Evolutionary conservation across 495 filamentous ascomycete species (phyloP), one percentile per base, ranked within the genome.

Genomic region (Beverwykella pulmonaria): DNA sequence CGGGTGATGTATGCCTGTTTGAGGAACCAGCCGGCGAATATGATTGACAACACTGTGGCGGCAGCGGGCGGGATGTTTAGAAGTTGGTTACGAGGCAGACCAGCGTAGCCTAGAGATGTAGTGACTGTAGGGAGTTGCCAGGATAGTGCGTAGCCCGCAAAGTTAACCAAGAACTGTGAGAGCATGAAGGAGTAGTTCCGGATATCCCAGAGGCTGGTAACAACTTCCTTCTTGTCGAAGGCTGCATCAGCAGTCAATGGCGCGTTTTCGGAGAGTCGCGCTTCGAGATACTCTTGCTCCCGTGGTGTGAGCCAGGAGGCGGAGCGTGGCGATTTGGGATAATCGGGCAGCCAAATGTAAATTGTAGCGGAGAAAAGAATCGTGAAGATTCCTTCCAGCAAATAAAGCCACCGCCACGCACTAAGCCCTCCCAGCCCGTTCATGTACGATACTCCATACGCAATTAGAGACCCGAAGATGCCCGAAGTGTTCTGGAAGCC

Each of bases 261-360:
- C 0, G 78, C 75, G 55, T 80, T 78, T 4, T 75, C 69, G 48
- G 77, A 73, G 2, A 80, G 71, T n/a, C 78, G 72, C 10, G 71
- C 73, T 63, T 80, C 74, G 39, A 80, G 72, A 50, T 76, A 80
- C 25, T 75, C 76, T 66, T 80, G 76, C 62, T 80, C 78, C 19
- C 73, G 72, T 47, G 71, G 66, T 1, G 77, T 79, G 65, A 80
- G 77, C 76, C 76, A 80, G 12, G 39, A 44, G 9, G 39, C 6
- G 2, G 39, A 44, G 17, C 39, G 39, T 12, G 6, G 6, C 8
- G 39, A 44, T 44, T 44, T 44, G 2, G 39, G 39, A 44, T 48
- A 59, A 36, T 59, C 56, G 1, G 56, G 56, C 3, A 80, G 74
- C 8, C 78, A 52, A 39, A 75, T 68, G 68, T 67, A 78, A 6